Conservation (phyloP, 805 yeast genomes). For the Priceomyces carsonii region DNA sequence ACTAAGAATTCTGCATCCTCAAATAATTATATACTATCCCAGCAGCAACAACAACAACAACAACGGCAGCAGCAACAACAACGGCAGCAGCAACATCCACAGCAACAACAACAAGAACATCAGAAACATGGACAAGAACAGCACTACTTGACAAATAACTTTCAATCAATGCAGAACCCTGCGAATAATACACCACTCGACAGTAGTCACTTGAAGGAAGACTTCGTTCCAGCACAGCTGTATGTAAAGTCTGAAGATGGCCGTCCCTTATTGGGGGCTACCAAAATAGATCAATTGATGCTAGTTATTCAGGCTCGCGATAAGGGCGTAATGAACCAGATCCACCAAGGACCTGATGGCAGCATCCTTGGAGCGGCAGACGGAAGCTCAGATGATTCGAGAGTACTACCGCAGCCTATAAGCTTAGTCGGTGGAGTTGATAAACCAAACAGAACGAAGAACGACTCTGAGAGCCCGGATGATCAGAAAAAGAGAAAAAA, state of each 20-base stretch:
- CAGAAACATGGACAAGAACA: conserved; percentile 3
- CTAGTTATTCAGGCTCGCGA: conserved; percentile 86
- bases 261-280: conserved; percentile 76
- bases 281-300: conserved; percentile 90
- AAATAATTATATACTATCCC: conserved; percentile 10
- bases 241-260: conserved; percentile 57
- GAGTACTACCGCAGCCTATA: conserved; percentile 54
- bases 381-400: conserved; percentile 17
- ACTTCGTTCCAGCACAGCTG: conserved; percentile 48
- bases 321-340: conserved; percentile 66
- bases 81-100: conserved; percentile 10
- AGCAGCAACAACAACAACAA: conserved; percentile 11
- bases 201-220: conserved; percentile 12
- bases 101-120: conserved; percentile 7
- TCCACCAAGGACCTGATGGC: conserved; percentile 70
- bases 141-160: conserved; percentile 14
- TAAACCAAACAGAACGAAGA: conserved; percentile 46
- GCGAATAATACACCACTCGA: conserved; percentile 4
- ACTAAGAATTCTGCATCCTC: not conserved
- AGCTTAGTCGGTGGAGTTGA: conserved; percentile 81
- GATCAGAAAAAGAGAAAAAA: conserved; percentile 21
- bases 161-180: conserved; percentile 11
- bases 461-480: conserved; percentile 13
- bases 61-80: conserved; percentile 14
- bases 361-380: conserved; percentile 51